These are phyloP conservation scores for Colletotrichum caudatum DNA, from an alignment of 2,329 filamentous ascomycete species.

Conservation along the genomic window DNA sequence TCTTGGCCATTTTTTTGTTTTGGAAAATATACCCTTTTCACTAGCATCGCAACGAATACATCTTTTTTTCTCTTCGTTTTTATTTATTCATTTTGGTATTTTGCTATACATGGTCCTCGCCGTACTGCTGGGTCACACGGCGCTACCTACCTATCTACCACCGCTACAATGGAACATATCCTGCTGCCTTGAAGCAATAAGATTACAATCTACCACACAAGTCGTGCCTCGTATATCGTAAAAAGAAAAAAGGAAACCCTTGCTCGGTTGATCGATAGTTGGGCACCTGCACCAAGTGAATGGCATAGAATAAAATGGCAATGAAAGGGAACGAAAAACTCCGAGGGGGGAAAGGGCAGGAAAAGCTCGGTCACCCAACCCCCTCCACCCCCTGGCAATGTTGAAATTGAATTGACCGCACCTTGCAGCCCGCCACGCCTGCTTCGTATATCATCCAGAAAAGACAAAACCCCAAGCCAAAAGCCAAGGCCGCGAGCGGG, in stretches of 20 bases:
- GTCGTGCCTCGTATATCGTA: neutral
- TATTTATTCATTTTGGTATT: neutral
- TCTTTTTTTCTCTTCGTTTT: neutral
- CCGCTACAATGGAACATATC: slow-evolving; percentile 9
- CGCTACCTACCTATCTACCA: neutral
- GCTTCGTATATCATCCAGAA: neutral
- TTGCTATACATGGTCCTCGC: neutral
- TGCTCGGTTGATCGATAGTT: neutral
- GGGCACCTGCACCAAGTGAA: neutral
- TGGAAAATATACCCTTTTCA: slow-evolving; percentile 40
- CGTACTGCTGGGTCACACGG: neutral
- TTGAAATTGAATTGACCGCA: slow-evolving; percentile 3
- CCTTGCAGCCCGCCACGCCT: slow-evolving; percentile 3
- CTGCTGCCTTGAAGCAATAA: slow-evolving; percentile 7
- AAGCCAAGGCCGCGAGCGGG: slow-evolving; percentile 3
- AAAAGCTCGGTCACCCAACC: neutral
- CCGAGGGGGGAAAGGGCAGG: neutral
- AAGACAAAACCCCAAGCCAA: neutral
- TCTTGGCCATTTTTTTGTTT: neutral
- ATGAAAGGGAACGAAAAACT: neutral
- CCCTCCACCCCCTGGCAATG: neutral
- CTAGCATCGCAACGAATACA: slow-evolving; percentile 28
- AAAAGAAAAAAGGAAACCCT: neutral
- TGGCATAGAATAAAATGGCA: neutral
- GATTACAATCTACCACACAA: slow-evolving; percentile 4